Conservation (phyloP, 257 asterid genomes). For the Coffea eugenioides region DNA sequence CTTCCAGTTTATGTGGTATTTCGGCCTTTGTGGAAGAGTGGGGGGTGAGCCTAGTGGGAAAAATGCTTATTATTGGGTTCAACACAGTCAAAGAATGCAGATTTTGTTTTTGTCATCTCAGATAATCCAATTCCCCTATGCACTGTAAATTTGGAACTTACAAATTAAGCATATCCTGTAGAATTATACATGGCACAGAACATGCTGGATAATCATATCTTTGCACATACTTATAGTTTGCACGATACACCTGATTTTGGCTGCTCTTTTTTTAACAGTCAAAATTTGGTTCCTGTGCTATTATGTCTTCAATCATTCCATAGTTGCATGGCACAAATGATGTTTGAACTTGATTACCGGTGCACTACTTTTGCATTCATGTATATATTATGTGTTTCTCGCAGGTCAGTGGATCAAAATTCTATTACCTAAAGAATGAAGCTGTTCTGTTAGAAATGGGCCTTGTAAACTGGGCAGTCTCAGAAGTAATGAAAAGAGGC, state of each 20-base stretch:
- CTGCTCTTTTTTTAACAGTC: not conserved
- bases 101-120: not conserved
- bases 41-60: not conserved
- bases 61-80: not conserved
- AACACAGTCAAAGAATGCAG: not conserved
- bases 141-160: not conserved
- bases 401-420: conserved; percentile 95
- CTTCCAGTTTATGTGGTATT: not conserved
- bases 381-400: conserved; percentile 1
- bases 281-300: not conserved
- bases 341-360: not conserved
- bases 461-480: conserved; percentile 89
- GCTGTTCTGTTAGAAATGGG: conserved; percentile 89
- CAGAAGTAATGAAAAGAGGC: conserved; percentile 88
- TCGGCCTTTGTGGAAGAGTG: not conserved
- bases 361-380: not conserved
- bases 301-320: not conserved
- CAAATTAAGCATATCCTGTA: not conserved
- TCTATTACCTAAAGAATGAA: conserved; percentile 95
- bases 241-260: not conserved
- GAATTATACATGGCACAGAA: not conserved
- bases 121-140: not conserved
- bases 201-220: not conserved
- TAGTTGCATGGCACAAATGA: not conserved
- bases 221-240: not conserved